Evolutionary conservation across 2,329 filamentous ascomycete genomes (phyloP).

Genomic region (Colletotrichum aenigma): DNA sequence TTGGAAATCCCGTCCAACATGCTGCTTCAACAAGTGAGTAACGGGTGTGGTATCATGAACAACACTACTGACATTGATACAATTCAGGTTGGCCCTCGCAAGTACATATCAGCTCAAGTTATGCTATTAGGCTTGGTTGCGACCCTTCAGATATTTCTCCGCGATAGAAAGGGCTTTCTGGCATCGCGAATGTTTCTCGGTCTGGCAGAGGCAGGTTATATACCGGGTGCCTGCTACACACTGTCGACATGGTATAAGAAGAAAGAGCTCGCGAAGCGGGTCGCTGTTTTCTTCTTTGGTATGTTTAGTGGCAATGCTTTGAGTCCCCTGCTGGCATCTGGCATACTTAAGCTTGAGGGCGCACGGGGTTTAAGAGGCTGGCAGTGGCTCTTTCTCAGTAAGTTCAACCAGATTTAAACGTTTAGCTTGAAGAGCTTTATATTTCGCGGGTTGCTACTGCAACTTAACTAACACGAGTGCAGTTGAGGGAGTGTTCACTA

Average conservation of each 20-base stretch:
- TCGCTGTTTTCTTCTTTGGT: conserved; percentile 57
- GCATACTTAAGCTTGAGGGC: conserved; percentile 49
- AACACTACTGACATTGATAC: neutral
- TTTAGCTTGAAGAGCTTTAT: neutral
- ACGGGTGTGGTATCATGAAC: rapidly evolving
- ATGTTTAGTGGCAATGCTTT: conserved; percentile 57
- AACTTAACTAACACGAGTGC: rapidly evolving
- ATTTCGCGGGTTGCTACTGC: no score
- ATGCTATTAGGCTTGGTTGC: conserved; percentile 52
- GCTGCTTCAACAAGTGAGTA: conserved; percentile 35
- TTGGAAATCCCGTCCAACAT: conserved; percentile 58
- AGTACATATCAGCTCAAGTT: conserved; percentile 54
- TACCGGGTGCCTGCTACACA: conserved; percentile 54
- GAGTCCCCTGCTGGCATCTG: conserved; percentile 51
- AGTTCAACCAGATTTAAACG: neutral
- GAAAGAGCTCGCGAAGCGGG: conserved; percentile 46
- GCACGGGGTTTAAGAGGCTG: conserved; percentile 45
- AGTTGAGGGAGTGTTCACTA: conserved; percentile 52
- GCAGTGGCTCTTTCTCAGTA: conserved; percentile 57
- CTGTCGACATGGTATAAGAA: conserved; percentile 56
- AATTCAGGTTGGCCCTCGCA: conserved; percentile 43
- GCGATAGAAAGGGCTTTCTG: conserved; percentile 46
- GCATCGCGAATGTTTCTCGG: conserved; percentile 47
- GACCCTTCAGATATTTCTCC: conserved; percentile 46
- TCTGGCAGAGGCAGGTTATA: conserved; percentile 54